These are phyloP conservation scores for Aspergillus uvarum DNA, from an alignment of 2,329 filamentous ascomycete genomes.

Conservation along the genomic window DNA sequence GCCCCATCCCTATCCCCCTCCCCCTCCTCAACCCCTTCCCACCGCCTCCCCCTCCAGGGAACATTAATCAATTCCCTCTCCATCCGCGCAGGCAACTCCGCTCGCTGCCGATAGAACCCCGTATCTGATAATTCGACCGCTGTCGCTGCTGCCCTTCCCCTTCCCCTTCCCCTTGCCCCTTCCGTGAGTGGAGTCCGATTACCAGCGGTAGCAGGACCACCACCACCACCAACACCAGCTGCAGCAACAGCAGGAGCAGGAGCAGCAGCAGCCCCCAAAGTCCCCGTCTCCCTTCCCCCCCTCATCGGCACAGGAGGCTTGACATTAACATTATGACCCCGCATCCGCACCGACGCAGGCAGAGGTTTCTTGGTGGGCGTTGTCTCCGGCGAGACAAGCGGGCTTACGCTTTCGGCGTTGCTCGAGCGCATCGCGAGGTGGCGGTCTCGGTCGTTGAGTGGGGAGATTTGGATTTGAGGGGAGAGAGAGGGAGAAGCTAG, in stretches of 20 bases:
- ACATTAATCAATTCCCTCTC: constrained; percentile 33
- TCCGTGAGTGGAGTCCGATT: background rate
- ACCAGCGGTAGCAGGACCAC: too few relatives aligned
- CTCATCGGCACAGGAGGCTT: background rate
- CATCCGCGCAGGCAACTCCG: constrained; percentile 25
- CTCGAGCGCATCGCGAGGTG: background rate
- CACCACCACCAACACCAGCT: background rate
- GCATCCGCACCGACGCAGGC: too few relatives aligned
- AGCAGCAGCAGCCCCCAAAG: background rate
- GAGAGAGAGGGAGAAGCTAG: too few relatives aligned
- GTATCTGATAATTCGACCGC: constrained; percentile 32
- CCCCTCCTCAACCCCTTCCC: constrained; percentile 1
- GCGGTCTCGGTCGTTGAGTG: background rate
- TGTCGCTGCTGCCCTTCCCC: background rate
- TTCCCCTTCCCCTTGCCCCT: too few relatives aligned
- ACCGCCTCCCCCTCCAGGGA: constrained; percentile 15
- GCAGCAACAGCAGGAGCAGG: background rate
- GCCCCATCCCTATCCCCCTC: background rate
- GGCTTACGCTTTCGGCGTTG: background rate
- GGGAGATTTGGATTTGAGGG: background rate
- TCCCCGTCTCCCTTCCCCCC: background rate
- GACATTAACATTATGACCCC: too few relatives aligned
- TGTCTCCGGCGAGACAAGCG: background rate
- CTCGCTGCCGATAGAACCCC: constrained; percentile 26
- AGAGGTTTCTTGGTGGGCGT: too few relatives aligned